Evolutionary conservation across 495 filamentous ascomycete genomes (phyloP), one percentile per base, ranked within the genome.

Genomic region (Alectoria sarmentosa): DNA sequence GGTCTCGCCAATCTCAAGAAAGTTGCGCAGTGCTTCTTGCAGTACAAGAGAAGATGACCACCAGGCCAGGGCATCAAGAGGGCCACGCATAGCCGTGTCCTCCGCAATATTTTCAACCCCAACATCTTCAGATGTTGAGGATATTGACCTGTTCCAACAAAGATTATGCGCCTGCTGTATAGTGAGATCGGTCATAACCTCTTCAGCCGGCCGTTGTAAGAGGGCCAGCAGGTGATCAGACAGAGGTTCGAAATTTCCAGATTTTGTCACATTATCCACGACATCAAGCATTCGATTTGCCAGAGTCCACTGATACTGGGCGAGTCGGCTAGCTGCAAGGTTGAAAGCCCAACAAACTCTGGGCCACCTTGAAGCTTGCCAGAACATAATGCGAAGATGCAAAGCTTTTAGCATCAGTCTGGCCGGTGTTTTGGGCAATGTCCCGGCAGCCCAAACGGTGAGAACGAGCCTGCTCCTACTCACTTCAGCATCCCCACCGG

Each of bases 381-480:
- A 95, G 23, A 95, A 77, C 21, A 96, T 79, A 39, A 97, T 86
- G 13, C 93, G 90, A 66, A 95, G 88, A 69, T 98, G 93, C 38
- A 98, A 75, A 21, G 93, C 90, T 71, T 94, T 96, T 46, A 96
- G 82, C 90, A 98, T 96, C 64, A 96, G 80, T 58, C 91, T 82
- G 61, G 85, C 82, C 2, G 93, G 91, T 19, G 90, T 96, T 32
- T 88, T 83, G 17, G 92, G 92, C 19, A 96, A 78, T 8, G 93
- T 96, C 36, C 89, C 89, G 17, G 91, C 92, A 36, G 94, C 92
- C 69, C 96, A 86, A 38, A 96, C 82, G 1, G 93, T 96, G 41
- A 98, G 82, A 0, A 91, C 85, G 36, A 98, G 81, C 62, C 93
- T 85, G 69, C 90, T 90, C 74, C 87, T 91, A 77, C 86, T 95